A percentile compares a stretch with the other conserved stretches of the same genome.
Evolutionary conservation across 78 protist genomes (phyloP).

Genomic region (Dictyostelium intermedium): DNA sequence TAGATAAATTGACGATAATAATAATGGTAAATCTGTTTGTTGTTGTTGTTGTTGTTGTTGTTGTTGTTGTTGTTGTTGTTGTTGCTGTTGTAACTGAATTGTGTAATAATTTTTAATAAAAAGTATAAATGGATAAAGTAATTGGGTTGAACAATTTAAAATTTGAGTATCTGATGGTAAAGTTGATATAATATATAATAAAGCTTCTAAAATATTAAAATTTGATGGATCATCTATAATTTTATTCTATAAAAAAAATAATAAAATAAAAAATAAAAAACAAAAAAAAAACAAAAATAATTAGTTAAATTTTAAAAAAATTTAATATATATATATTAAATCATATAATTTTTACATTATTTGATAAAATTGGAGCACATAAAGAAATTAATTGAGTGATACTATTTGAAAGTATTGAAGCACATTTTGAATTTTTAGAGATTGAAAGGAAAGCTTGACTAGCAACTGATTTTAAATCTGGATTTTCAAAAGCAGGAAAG

Average conservation of each 20-base stretch:
- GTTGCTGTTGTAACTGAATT: background rate
- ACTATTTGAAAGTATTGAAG: conserved; percentile 10
- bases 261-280: background rate
- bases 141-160: conserved; percentile 4
- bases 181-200: conserved; percentile 19
- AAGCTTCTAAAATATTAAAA: conserved; percentile 42
- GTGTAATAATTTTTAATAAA: background rate
- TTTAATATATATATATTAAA: too few species aligned
- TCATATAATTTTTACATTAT: conserved; percentile 41
- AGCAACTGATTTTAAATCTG: conserved; percentile 17
- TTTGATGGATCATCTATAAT: conserved; percentile 1
- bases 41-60: background rate
- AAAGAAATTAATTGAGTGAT: background rate
- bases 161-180: background rate
- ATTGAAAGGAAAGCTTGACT: conserved; percentile 52
- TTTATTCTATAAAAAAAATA: background rate
- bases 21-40: background rate
- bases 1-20: conserved; percentile 6
- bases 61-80: background rate
- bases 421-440: conserved; percentile 43
- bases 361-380: conserved; percentile 34
- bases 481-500: conserved; percentile 64
- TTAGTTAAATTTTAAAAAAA: too few species aligned
- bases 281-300: background rate
- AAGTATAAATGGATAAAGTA: conserved; percentile 28